Base-by-base conservation (phyloP, 495 filamentous ascomycete species). In the Daldinia grandis region DNA sequence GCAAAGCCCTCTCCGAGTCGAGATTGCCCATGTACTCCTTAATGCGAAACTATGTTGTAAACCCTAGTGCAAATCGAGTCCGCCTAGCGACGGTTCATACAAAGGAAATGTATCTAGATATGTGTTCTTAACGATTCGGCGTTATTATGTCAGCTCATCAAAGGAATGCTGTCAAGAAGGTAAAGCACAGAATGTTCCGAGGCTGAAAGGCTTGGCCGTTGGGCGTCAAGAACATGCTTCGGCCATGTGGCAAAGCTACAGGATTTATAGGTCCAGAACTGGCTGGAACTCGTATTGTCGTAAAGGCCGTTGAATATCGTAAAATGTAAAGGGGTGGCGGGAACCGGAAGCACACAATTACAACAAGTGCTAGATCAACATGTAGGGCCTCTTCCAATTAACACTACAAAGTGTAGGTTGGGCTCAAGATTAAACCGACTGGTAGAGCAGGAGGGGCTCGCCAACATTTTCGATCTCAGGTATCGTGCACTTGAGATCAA, bases 401-500 rank as follows among this genome's bases (percentile, higher is more conserved):
- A 51, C 30, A 44, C 42, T 53, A 50, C 15, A 70, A 55, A 38
- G 31, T 33, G 44, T 24, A 38, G 51, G 38, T 35, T 30, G 40
- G 62, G 40, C 25, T 15, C 49, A 24, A 58, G 25, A n/a, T 47
- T 77, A 91, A 68, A 91, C 91, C 59, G 89, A 89, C 79, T 95
- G 93, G 78, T 99, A 99, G 62, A 99, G 88, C 28, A 99, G 83
- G 38, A 99, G 83, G n/a, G 95, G 95, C 80, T 99, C 95, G 76
- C 95, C 95, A 53, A 97, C 89, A 76, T 98, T 94, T 78, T 97
- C 95, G 76, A 99, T 98, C 79, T 99, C 95, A 9, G 95, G 95
- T 76, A 99, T 98, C 4, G 95, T 99, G 84, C 95, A 99, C 77
- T 97, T 97, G 64, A 99, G 86, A 78, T 99, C 95, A 76, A 99